These are phyloP conservation scores for Cryptomeria japonica DNA, from an alignment of 75 land plant genomes.

Conservation along the genomic window DNA sequence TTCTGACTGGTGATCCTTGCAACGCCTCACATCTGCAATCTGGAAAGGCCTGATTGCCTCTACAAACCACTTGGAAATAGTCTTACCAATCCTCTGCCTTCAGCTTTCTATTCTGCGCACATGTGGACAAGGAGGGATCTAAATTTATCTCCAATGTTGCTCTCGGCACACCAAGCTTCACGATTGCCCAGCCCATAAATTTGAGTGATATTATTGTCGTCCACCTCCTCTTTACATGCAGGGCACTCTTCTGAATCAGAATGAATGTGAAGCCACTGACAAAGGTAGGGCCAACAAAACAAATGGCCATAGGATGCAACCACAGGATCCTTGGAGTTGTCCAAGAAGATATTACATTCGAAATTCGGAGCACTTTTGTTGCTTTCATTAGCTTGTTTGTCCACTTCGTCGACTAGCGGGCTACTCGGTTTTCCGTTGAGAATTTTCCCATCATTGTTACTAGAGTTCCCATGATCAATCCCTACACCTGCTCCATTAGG, in stretches of 20 bases:
- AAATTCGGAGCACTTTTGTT: slow-evolving; percentile 17
- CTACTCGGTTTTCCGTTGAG: not conserved
- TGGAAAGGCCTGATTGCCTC: too few relatives aligned
- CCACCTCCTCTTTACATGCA: slow-evolving; percentile 56
- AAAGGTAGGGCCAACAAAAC: slow-evolving; percentile 68
- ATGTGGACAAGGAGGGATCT: slow-evolving; percentile 44
- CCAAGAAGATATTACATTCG: slow-evolving; percentile 73
- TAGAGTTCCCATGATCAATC: not conserved
- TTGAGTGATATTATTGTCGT: slow-evolving; percentile 38
- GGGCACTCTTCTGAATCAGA: slow-evolving; percentile 51
- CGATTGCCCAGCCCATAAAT: slow-evolving; percentile 51
- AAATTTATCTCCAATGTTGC: slow-evolving; percentile 20
- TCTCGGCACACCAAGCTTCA: slow-evolving; percentile 11
- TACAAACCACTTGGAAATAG: too few relatives aligned
- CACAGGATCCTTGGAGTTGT: slow-evolving; percentile 55
- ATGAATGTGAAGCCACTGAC: slow-evolving; percentile 41
- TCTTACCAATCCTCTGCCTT: slow-evolving; percentile 46
- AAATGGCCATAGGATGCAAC: slow-evolving; percentile 71
- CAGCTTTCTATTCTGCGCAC: slow-evolving; percentile 41
- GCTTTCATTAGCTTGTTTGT: not conserved
- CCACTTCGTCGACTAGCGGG: not conserved
- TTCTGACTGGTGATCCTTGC: slow-evolving; percentile 17
- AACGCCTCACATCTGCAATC: not conserved
- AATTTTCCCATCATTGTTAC: not conserved
- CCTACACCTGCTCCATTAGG: too few relatives aligned